phyloP scores from a whole-genome alignment of 2,329 filamentous ascomycete genomes.

The Metarhizium humberi region DNA sequence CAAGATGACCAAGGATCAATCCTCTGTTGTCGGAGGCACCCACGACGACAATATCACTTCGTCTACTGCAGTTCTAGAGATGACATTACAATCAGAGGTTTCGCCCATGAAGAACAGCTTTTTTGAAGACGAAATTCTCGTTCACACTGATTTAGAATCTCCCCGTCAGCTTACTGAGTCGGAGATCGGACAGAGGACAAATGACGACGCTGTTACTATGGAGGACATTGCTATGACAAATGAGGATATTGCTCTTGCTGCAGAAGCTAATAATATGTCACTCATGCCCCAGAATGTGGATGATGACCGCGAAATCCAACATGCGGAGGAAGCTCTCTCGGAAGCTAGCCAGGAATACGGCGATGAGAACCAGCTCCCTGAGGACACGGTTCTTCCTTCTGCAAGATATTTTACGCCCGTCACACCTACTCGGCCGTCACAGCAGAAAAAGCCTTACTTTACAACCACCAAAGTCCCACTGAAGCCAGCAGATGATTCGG shows the following conservation, averaged over 20 bases:
- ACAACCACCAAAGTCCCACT: conserved; percentile 72
- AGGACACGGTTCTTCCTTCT: conserved; percentile 36
- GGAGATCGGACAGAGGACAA: conserved; percentile 10
- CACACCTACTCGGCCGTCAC: conserved; percentile 46
- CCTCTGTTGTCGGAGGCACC: neutral
- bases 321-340: conserved; percentile 41
- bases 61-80: neutral
- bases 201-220: conserved; percentile 22
- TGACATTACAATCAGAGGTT: conserved; percentile 14
- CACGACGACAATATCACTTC: neutral
- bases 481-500: conserved; percentile 54
- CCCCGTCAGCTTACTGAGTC: conserved; percentile 8
- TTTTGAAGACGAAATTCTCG: conserved; percentile 53
- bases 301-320: conserved; percentile 10
- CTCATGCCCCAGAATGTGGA: conserved; percentile 33
- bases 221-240: conserved; percentile 39
- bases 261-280: conserved; percentile 53
- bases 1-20: conserved; percentile 8
- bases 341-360: conserved; percentile 58
- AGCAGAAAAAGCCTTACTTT: conserved; percentile 43
- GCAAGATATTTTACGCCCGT: conserved; percentile 26
- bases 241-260: conserved; percentile 48
- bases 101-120: conserved; percentile 38
- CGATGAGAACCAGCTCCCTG: conserved; percentile 54
- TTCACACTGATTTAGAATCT: conserved; percentile 15